phyloP scores from a whole-genome alignment of 1,284 basidiomycete genomes.

The Tetrapyrgos nigripes region DNA sequence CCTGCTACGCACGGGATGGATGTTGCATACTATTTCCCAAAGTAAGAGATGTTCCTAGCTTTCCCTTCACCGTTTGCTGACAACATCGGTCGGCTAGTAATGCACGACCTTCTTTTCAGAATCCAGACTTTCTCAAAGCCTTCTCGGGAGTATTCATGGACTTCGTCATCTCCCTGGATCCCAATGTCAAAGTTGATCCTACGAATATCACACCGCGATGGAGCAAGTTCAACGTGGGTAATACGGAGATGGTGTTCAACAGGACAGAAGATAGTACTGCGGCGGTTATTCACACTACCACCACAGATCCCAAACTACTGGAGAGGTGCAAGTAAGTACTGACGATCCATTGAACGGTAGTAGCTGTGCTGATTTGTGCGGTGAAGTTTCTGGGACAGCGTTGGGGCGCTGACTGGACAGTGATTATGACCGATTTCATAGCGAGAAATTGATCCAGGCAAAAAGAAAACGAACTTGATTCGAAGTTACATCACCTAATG shows the following conservation, averaged over 20 bases:
- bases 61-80: no score
- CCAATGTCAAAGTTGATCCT: constrained; percentile 17
- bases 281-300: constrained; percentile 8
- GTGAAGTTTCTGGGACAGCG: constrained; percentile 21
- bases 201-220: constrained; percentile 17
- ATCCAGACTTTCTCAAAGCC: constrained; percentile 19
- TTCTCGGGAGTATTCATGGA: constrained; percentile 23
- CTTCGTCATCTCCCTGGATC: constrained; percentile 21
- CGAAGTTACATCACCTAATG: no score
- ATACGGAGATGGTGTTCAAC: constrained; percentile 23
- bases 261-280: constrained; percentile 7
- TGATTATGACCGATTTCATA: no score
- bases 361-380: not conserved
- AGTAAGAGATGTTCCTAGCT: constrained; percentile 2
- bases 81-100: no score
- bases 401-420: constrained; percentile 16
- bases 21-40: constrained; percentile 26
- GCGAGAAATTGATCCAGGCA: no score
- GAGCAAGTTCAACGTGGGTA: constrained; percentile 1
- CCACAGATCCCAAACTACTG: constrained; percentile 3
- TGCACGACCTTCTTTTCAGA: constrained; percentile 13
- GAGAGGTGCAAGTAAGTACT: constrained; percentile 17
- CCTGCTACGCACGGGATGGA: constrained; percentile 28
- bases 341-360: not conserved
- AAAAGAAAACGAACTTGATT: no score